Evolutionary conservation across 805 yeast species (phyloP).

Genomic region (Zygoascus biomembranicola): DNA sequence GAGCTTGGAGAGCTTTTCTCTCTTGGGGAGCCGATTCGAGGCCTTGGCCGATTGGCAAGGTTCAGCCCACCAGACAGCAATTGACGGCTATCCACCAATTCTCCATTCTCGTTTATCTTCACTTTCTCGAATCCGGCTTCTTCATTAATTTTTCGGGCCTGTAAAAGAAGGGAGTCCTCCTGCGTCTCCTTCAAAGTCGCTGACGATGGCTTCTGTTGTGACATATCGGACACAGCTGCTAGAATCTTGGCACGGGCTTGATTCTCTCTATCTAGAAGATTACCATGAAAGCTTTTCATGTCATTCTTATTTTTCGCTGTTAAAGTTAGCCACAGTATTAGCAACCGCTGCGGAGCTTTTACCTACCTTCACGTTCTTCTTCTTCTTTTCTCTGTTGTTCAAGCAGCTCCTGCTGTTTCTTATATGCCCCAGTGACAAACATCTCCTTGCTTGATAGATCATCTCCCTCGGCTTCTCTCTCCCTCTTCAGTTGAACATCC

Average conservation of each 20-base stretch:
- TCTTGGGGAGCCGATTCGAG: not conserved
- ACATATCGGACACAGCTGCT: conserved; percentile 2
- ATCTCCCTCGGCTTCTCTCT: conserved; percentile 35
- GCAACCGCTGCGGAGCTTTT: not conserved
- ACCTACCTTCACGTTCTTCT: conserved; percentile 15
- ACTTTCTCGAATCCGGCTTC: conserved; percentile 18
- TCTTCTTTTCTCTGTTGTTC: conserved; percentile 15
- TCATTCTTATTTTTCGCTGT: conserved; percentile 5
- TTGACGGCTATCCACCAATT: conserved; percentile 23
- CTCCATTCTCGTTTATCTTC: conserved; percentile 21
- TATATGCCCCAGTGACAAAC: conserved; percentile 44
- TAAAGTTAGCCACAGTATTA: conserved; percentile 1
- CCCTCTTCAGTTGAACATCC: conserved; percentile 32
- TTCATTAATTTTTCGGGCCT: conserved; percentile 13
- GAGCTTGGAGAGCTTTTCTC: not conserved
- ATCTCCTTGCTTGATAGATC: conserved; percentile 33
- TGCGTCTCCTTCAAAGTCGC: conserved; percentile 3
- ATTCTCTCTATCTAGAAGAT: conserved; percentile 17
- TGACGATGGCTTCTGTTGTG: not conserved
- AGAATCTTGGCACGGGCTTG: conserved; percentile 13
- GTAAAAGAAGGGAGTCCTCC: conserved; percentile 10
- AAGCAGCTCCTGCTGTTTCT: conserved; percentile 30
- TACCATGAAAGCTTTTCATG: conserved; percentile 15
- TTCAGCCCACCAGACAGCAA: conserved; percentile 22
- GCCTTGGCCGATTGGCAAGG: conserved; percentile 5